Conservation (phyloP, 1,139 yeast genomes). For the Protomyces macrosporus region DNA sequence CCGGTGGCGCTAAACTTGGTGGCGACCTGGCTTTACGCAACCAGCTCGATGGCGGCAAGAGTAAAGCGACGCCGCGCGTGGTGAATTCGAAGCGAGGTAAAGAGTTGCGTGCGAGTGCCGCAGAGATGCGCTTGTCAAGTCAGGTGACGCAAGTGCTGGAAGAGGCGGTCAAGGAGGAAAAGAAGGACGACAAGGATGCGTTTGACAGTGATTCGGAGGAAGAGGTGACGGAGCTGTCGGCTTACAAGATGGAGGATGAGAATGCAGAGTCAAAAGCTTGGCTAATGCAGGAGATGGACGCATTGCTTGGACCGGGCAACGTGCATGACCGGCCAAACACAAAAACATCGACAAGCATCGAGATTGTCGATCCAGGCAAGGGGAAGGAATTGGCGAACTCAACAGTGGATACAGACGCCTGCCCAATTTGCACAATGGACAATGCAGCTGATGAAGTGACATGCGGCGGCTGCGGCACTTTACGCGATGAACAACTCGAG, state of each 20-base stretch:
- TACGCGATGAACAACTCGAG: background rate
- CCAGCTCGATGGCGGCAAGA: slow-evolving; percentile 30
- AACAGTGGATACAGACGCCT: background rate
- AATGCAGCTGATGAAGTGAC: background rate
- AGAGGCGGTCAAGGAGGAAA: background rate
- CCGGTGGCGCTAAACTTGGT: slow-evolving; percentile 29
- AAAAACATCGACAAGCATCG: background rate
- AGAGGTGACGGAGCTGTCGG: background rate
- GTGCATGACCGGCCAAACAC: background rate
- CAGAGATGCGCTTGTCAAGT: slow-evolving; percentile 15
- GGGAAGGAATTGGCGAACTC: background rate
- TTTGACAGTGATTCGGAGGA: background rate
- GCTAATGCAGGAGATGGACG: slow-evolving; percentile 4
- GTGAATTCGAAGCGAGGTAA: slow-evolving; percentile 24
- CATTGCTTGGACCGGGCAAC: background rate
- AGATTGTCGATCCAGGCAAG: background rate
- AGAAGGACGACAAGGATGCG: background rate
- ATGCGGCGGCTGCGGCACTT: slow-evolving; percentile 16
- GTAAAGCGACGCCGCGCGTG: slow-evolving; percentile 20
- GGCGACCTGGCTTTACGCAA: slow-evolving; percentile 29
- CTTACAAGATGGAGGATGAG: slow-evolving; percentile 12
- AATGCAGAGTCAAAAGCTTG: background rate
- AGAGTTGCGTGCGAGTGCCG: slow-evolving; percentile 22
- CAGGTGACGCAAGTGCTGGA: slow-evolving; percentile 4
- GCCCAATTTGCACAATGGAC: slow-evolving; percentile 9